phyloP scores from a whole-genome alignment of 2,329 filamentous ascomycete genomes.

The Hymenoscyphus repandus region DNA sequence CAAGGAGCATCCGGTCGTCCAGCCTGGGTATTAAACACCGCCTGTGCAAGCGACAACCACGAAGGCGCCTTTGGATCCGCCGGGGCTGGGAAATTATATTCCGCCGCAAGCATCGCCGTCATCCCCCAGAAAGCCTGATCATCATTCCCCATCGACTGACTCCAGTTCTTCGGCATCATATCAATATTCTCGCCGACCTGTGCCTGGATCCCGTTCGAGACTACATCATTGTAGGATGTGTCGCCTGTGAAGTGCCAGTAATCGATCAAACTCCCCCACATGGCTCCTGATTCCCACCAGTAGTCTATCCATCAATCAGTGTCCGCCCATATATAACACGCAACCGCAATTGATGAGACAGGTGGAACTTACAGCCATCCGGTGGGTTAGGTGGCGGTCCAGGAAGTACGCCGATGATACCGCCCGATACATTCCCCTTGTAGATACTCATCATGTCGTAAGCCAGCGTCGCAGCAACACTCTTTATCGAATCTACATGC shows the following conservation, averaged over 20 bases:
- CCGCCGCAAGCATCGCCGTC: constrained; percentile 72
- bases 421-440: constrained; percentile 33
- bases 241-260: constrained; percentile 49
- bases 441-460: constrained; percentile 39
- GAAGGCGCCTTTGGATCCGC: constrained; percentile 51
- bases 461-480: constrained; percentile 28
- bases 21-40: constrained; percentile 74
- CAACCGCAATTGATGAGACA: no score
- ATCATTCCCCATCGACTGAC: constrained; percentile 33
- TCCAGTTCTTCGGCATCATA: constrained; percentile 49
- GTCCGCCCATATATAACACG: background rate
- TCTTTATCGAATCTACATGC: constrained; percentile 33
- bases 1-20: constrained; percentile 66
- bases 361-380: constrained; percentile 26
- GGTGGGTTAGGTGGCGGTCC: constrained; percentile 35
- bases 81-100: constrained; percentile 69
- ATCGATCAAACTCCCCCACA: constrained; percentile 33
- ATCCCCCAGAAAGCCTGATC: constrained; percentile 71
- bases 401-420: constrained; percentile 45
- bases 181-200: constrained; percentile 52
- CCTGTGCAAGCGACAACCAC: constrained; percentile 75
- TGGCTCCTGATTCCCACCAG: constrained; percentile 48
- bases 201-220: constrained; percentile 50
- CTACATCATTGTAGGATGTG: constrained; percentile 52
- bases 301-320: constrained; percentile 36